Conservation (phyloP, 495 filamentous ascomycete species). For the Penicillium mononematosum region DNA sequence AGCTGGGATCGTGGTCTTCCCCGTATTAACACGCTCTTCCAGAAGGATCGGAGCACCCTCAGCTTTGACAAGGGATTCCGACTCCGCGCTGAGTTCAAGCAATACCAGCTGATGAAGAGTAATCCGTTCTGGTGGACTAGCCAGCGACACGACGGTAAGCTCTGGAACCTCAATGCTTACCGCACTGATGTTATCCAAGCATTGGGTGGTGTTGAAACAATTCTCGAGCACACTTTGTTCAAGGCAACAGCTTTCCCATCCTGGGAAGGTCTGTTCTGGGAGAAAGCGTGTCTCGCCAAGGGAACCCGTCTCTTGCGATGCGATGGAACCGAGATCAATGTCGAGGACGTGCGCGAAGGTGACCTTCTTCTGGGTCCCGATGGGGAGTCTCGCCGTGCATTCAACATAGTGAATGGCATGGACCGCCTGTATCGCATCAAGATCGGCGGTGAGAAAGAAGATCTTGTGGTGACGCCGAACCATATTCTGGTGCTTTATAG, state of each 20-base stretch:
- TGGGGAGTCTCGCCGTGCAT: slow-evolving; percentile 44
- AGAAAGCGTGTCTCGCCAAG: slow-evolving; percentile 63
- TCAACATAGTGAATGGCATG: slow-evolving; percentile 47
- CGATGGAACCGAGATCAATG: slow-evolving; percentile 41
- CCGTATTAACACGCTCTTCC: slow-evolving; percentile 98
- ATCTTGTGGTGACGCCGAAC: slow-evolving; percentile 48
- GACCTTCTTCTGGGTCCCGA: slow-evolving; percentile 50
- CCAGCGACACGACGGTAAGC: slow-evolving; percentile 94
- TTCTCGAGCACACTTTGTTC: slow-evolving; percentile 97
- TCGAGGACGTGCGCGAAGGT: slow-evolving; percentile 49
- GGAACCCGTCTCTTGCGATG: slow-evolving; percentile 40
- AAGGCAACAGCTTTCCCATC: slow-evolving; percentile 98
- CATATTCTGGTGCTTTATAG: slow-evolving; percentile 48
- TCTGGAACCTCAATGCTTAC: slow-evolving; percentile 99
- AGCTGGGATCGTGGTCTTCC: slow-evolving; percentile 98
- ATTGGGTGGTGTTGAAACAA: slow-evolving; percentile 98
- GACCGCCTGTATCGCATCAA: slow-evolving; percentile 47
- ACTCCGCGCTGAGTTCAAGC: slow-evolving; percentile 94
- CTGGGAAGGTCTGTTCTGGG: slow-evolving; percentile 99
- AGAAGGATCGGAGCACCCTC: slow-evolving; percentile 96
- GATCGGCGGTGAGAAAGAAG: slow-evolving; percentile 36
- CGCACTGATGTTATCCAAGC: slow-evolving; percentile 98
- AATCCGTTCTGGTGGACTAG: slow-evolving; percentile 99
- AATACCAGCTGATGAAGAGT: slow-evolving; percentile 98
- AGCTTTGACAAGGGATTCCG: slow-evolving; percentile 99